These are phyloP conservation scores for Gymnopilus dilepis DNA, from an alignment of 768 basidiomycete genomes.

Conservation along the genomic window DNA sequence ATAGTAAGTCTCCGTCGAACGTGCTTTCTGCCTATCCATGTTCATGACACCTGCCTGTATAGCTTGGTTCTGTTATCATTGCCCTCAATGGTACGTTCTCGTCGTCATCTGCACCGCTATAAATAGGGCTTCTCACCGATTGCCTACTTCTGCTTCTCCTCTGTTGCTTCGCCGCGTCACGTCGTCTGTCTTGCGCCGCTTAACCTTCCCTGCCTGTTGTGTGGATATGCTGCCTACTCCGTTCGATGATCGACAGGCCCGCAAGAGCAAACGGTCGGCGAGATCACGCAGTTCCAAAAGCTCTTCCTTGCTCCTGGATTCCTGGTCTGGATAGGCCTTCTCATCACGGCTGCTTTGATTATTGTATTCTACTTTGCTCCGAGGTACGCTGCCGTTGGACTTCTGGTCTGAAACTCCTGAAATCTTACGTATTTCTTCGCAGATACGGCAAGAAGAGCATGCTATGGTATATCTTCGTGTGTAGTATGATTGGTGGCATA, in stretches of 20 bases:
- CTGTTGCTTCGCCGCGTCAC: not conserved
- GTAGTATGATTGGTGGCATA: conserved; percentile 96
- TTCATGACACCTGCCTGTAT: conserved; percentile 1
- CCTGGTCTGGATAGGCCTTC: conserved; percentile 66
- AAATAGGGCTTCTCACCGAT: conserved; percentile 12
- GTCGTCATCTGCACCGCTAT: conserved; percentile 22
- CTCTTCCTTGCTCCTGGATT: conserved; percentile 88
- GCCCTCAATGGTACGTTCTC: conserved; percentile 75
- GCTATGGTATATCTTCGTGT: conserved; percentile 95
- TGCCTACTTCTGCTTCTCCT: not conserved
- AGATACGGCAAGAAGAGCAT: conserved; percentile 91
- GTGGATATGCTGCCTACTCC: conserved; percentile 10
- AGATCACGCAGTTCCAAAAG: conserved; percentile 73
- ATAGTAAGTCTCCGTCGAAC: conserved; percentile 60
- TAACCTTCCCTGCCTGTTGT: not conserved
- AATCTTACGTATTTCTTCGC: conserved; percentile 3
- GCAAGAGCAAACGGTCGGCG: conserved; percentile 67
- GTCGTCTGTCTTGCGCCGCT: not conserved
- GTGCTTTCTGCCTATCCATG: not conserved
- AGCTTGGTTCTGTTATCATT: conserved; percentile 89
- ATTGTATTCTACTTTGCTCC: conserved; percentile 87
- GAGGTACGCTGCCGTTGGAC: conserved; percentile 46
- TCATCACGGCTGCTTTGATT: conserved; percentile 67
- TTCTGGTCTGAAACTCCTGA: not conserved
- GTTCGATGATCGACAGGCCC: conserved; percentile 55